Base-by-base conservation (phyloP, 148 eudicot genomes). In the Persicaria maculosa region DNA sequence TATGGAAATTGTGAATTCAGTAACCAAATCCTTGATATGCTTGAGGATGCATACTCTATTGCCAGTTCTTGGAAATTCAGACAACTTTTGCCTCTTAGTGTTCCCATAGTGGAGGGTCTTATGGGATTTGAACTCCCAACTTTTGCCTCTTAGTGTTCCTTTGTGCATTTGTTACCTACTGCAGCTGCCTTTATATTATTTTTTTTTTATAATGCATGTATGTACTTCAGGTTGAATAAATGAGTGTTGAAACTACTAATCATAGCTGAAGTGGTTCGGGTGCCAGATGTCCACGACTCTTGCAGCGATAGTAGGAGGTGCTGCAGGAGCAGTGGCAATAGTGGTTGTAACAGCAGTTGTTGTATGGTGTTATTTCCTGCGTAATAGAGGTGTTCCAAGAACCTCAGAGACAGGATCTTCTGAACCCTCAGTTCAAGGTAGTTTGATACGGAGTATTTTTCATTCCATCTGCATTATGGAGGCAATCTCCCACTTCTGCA, bases 291-390 rank as follows among this genome's bases (percentile, higher is more conserved):
- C 97, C 87, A 83, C 76, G 86, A 80, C 84, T 86, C 93, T 91
- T 89, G 98, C 95, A 85, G 90, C 90, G 75, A 83, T 90, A 74
- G 70, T 94, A 61, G 98, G 98, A 83, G 97, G 95, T 75, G 97
- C 93, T 91, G 95, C 97, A 85, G 98, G 98, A 91, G 95, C 88
- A 82, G 93, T 88, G 93, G 90, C 85, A 76, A 88, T 94, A 82
- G 81, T 87, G 75, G 90, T 79, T 50, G 61, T 94, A 71, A 48
- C 84, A 50, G 73, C 87, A 36, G 36, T 87, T 48, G 59, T 89
- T 46, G 74, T 91, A 58, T 91, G 95, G 91, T 88, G 85, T 74
- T 93, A 86, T 76, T 75, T 85, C 53, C 81, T 78, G 53, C 88
- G 80, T 53, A 76, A 61, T 72, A 81, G 88, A 81, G 86, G 83